Percentiles rank a stretch among this genome's conserved stretches.
Evolutionary conservation across 768 basidiomycete species (phyloP).

Genomic region (Agrocybe praecox): DNA sequence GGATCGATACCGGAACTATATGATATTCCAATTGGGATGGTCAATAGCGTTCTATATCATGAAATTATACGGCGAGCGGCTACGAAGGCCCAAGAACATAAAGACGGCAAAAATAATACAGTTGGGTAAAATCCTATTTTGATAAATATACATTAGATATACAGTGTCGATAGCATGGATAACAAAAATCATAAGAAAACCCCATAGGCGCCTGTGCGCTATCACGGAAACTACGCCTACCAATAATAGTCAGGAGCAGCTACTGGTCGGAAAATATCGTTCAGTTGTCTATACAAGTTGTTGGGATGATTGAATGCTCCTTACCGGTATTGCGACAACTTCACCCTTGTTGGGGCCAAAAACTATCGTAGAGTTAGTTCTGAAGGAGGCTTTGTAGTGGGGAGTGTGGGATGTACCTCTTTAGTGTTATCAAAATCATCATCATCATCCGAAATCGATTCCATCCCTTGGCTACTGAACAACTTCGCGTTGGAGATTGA

Average conservation of each 20-base stretch:
- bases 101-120: neutral
- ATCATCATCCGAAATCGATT: neutral
- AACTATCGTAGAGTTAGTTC: slow-evolving; percentile 16
- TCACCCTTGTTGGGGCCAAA: slow-evolving; percentile 8
- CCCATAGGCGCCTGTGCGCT: neutral
- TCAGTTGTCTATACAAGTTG: neutral
- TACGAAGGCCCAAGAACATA: neutral
- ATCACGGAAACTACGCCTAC: no score
- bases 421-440: slow-evolving; percentile 1
- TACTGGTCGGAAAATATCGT: neutral
- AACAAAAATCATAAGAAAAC: slow-evolving; percentile 6
- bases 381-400: neutral
- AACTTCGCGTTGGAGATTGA: neutral
- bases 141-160: slow-evolving; percentile 4
- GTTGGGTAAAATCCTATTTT: neutral
- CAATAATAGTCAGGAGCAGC: neutral
- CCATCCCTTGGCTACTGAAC: neutral
- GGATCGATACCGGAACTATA: slow-evolving; percentile 66
- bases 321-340: slow-evolving; percentile 24
- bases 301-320: neutral
- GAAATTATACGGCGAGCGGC: slow-evolving; percentile 11
- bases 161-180: slow-evolving; percentile 12
- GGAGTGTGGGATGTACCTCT: neutral
- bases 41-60: slow-evolving; percentile 72
- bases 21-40: slow-evolving; percentile 81